phyloP scores from a whole-genome alignment of 2,329 filamentous ascomycete genomes.

The Elsinoe arachidis region DNA sequence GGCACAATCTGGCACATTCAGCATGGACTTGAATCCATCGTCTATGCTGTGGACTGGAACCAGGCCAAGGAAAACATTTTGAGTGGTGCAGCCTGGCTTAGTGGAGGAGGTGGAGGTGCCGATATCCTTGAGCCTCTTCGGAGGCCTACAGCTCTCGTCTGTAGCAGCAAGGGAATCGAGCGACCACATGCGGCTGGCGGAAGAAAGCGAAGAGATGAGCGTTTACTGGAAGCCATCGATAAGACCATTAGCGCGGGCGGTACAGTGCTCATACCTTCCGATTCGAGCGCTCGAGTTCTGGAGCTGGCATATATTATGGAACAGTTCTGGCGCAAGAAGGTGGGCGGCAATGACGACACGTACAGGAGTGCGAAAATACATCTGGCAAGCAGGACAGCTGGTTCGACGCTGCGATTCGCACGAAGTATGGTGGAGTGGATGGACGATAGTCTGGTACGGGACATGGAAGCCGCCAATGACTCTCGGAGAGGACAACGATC shows the following conservation, averaged over 20 bases:
- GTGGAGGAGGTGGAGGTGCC: constrained; percentile 69
- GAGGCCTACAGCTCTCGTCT: constrained; percentile 88
- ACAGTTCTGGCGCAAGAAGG: constrained; percentile 67
- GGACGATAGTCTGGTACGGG: constrained; percentile 88
- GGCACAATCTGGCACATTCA: constrained; percentile 99
- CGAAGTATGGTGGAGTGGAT: constrained; percentile 99
- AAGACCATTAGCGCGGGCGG: constrained; percentile 75
- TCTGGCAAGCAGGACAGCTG: constrained; percentile 75
- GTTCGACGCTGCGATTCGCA: constrained; percentile 82
- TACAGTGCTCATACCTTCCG: constrained; percentile 85
- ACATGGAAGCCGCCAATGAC: constrained; percentile 44
- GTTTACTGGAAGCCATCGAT: constrained; percentile 70
- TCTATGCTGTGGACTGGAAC: constrained; percentile 98
- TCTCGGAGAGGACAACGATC: constrained; percentile 25
- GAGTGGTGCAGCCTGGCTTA: constrained; percentile 86
- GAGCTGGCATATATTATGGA: constrained; percentile 89
- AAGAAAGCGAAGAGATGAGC: constrained; percentile 73
- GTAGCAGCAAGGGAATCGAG: constrained; percentile 74
- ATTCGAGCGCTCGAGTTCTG: constrained; percentile 88
- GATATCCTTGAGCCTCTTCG: constrained; percentile 90
- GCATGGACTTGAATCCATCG: constrained; percentile 90
- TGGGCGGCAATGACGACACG: constrained; percentile 31
- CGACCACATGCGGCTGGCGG: constrained; percentile 50
- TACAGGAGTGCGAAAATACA: constrained; percentile 55
- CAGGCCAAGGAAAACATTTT: constrained; percentile 94